A percentile compares a stretch with the other conserved stretches of the same genome.
These are phyloP conservation scores for Capsella rubella DNA, from an alignment of 441 rosid genomes.

Conservation along the genomic window DNA sequence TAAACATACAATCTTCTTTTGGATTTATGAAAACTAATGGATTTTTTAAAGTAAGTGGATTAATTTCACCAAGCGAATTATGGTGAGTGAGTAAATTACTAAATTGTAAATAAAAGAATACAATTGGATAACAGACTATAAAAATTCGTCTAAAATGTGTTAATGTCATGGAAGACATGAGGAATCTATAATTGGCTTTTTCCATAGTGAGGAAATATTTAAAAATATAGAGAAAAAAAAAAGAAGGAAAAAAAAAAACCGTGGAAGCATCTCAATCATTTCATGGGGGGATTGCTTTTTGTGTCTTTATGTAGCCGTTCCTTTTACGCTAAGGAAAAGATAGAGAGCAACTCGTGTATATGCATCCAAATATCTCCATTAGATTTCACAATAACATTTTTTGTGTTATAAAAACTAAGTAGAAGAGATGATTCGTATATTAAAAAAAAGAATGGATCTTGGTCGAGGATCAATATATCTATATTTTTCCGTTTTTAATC, in stretches of 20 bases:
- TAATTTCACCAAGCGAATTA: background rate
- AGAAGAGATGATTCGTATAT: constrained; percentile 12
- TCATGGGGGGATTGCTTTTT: constrained; percentile 33
- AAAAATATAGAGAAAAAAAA: constrained; percentile 16
- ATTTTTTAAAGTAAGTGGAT: no score
- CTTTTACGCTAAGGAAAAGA: constrained; percentile 47
- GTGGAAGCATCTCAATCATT: constrained; percentile 46
- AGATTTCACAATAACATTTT: constrained; percentile 11
- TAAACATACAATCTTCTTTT: background rate
- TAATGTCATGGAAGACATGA: constrained; percentile 24
- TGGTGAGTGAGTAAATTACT: background rate
- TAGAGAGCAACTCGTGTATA: constrained; percentile 43
- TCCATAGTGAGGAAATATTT: background rate
- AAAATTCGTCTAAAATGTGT: constrained; percentile 2
- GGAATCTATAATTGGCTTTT: constrained; percentile 27
- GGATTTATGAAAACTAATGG: background rate
- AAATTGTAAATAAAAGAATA: background rate
- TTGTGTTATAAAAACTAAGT: background rate
- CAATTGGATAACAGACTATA: background rate
- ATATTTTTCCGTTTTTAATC: background rate
- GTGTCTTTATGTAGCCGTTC: constrained; percentile 45
- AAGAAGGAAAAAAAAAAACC: constrained; percentile 1
- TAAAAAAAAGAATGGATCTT: constrained; percentile 17
- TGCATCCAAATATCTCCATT: constrained; percentile 39
- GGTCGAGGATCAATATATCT: background rate